Base-by-base conservation (phyloP, 2,329 filamentous ascomycete genomes). In the Alternaria novae-zelandiae region DNA sequence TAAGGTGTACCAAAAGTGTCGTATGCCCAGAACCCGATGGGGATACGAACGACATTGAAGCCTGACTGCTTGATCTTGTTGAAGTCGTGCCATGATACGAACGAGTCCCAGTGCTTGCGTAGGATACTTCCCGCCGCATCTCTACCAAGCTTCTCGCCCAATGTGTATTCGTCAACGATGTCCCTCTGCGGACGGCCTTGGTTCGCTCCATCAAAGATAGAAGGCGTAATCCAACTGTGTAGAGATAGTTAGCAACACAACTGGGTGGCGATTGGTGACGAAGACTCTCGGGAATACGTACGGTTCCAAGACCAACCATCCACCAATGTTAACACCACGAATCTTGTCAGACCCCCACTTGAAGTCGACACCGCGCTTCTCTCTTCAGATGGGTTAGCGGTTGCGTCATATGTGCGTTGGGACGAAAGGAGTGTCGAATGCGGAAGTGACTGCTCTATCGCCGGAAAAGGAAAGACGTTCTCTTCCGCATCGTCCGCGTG, bases 11-110 rank as follows among this genome's bases (percentile, higher is more conserved):
- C 79, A 25, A 77, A 75, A 13, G 85, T 84, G 55, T 85, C 80
- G 65, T 86, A 88, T 15, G 87, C 86, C 87, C 87, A 89, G 71
- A 83, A 89, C 8, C 86, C 86, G 57, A 89, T 81, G 0, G 87
- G 87, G 41, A 89, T 86, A 13, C 87, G 82, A 10, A 89, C 85
- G 10, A 86, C 78, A 72, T 89, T 89, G 77, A 89, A 86, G 6
- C 87, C 87, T 0, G 85, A 82, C 36, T 83, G 75, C 17, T 82
- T 82, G 68, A 89, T 89, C 67, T 84, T 86, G 69, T 86, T 78
- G 73, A 89, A 87, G 70, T 89, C 87, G 12, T 76, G 69, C 68
- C 81, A 82, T 13, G 80, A 82, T 12, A 83, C 83, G 80, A 80
- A 88, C 30, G 76, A 83, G 67, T 83, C 82, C 84, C 82, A 89